A percentile compares a stretch with the other conserved stretches of the same genome.
Conservation (phyloP, 2,329 filamentous ascomycete genomes). For the Aspergillus quadricinctus region DNA sequence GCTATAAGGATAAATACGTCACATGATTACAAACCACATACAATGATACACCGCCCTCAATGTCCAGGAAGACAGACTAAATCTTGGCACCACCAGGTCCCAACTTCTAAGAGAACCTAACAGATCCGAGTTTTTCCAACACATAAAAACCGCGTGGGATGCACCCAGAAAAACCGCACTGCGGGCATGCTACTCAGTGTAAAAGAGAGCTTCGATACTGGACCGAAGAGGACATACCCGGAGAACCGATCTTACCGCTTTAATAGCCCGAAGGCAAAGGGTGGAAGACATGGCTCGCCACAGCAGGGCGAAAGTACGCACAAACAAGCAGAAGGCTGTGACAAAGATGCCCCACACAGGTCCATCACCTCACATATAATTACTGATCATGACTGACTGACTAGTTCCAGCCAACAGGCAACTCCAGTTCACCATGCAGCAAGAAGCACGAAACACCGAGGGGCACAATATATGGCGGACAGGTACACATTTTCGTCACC, state of each 20-base stretch:
- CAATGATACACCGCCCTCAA: background rate
- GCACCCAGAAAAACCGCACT: background rate
- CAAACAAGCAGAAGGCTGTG: conserved; percentile 3
- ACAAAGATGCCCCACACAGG: background rate
- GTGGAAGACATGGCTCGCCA: conserved; percentile 14
- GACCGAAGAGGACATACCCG: background rate
- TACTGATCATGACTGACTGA: conserved; percentile 8
- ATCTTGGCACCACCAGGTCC: background rate
- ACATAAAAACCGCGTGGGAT: background rate
- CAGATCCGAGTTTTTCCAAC: background rate
- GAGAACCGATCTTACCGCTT: background rate
- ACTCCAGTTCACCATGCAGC: conserved; percentile 45
- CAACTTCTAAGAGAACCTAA: background rate
- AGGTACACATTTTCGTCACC: conserved; percentile 51
- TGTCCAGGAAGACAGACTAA: background rate
- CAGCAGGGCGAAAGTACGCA: conserved; percentile 12
- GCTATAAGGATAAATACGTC: background rate
- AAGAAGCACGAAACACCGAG: conserved; percentile 57
- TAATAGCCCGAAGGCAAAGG: background rate
- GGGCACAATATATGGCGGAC: conserved; percentile 46
- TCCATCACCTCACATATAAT: background rate
- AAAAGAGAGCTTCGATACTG: background rate
- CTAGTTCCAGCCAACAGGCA: conserved; percentile 11
- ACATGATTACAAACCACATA: background rate
- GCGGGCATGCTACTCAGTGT: background rate